Conservation (phyloP, 352 stramenopile species). For the Saprolegnia diclina region DNA sequence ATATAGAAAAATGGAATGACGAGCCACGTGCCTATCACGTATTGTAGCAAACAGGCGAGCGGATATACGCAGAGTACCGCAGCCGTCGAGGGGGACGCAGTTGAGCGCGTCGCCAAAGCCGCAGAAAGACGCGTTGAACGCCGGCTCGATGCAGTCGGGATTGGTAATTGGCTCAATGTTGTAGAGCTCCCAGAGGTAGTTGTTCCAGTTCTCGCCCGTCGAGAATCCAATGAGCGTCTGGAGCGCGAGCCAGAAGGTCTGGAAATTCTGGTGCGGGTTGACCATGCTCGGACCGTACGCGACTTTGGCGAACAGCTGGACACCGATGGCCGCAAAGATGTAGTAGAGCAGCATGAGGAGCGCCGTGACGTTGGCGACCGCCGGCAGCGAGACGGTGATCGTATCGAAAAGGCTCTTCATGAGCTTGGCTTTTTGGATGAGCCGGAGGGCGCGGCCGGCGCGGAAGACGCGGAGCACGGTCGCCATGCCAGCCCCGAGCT, state of each 20-base stretch:
- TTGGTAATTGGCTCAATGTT: slow-evolving; percentile 36
- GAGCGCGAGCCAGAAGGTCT: slow-evolving; percentile 84
- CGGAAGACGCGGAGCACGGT: slow-evolving; percentile 89
- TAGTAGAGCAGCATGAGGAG: slow-evolving; percentile 91
- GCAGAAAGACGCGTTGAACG: slow-evolving; percentile 58
- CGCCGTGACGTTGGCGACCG: slow-evolving; percentile 86
- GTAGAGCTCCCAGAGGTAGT: slow-evolving; percentile 83
- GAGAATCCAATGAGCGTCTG: slow-evolving; percentile 85
- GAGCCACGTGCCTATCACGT: slow-evolving; percentile 41
- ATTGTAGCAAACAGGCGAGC: too few species aligned
- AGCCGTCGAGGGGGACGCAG: slow-evolving; percentile 57
- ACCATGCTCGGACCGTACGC: slow-evolving; percentile 57
- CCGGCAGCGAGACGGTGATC: slow-evolving; percentile 82
- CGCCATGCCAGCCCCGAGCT: slow-evolving; percentile 46
- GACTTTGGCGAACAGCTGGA: slow-evolving; percentile 90
- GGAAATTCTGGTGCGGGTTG: slow-evolving; percentile 88
- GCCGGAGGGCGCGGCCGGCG: slow-evolving; percentile 77
- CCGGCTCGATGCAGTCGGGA: slow-evolving; percentile 47
- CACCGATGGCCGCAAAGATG: slow-evolving; percentile 89
- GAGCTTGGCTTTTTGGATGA: slow-evolving; percentile 81
- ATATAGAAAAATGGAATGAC: slow-evolving; percentile 81
- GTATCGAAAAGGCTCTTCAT: slow-evolving; percentile 87
- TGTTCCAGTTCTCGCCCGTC: slow-evolving; percentile 91
- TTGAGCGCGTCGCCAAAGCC: slow-evolving; percentile 57
- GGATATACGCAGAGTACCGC: slow-evolving; percentile 62